These are phyloP conservation scores for Agastache rugosa DNA, from an alignment of 257 asterid genomes.

Conservation along the genomic window DNA sequence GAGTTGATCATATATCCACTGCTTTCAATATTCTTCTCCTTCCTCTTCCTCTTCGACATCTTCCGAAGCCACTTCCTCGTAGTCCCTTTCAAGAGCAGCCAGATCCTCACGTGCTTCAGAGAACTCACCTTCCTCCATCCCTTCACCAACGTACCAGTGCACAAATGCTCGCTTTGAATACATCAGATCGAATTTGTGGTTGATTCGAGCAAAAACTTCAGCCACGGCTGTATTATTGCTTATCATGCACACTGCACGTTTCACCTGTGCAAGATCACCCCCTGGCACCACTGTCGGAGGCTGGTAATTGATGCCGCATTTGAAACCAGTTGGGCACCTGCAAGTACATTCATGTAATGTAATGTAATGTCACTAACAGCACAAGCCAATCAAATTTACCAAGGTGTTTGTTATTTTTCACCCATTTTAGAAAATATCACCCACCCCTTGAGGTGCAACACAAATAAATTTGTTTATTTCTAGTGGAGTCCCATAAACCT, in stretches of 20 bases:
- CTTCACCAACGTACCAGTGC: constrained; percentile 48
- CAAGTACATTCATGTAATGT: neutral
- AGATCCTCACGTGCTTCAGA: constrained; percentile 44
- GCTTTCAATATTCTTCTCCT: constrained; percentile 40
- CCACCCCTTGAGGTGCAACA: no score
- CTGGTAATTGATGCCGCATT: constrained; percentile 44
- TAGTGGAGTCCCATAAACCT: no score
- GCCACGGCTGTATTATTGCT: constrained; percentile 47
- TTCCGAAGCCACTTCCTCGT: constrained; percentile 46
- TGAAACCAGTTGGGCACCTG: constrained; percentile 48
- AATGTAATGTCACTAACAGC: neutral
- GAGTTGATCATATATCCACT: constrained; percentile 1
- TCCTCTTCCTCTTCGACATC: constrained; percentile 43
- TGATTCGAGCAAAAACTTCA: constrained; percentile 37
- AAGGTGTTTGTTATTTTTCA: no score
- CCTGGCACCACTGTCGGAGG: constrained; percentile 47
- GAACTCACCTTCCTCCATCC: constrained; percentile 47
- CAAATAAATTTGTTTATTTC: no score
- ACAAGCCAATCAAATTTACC: neutral
- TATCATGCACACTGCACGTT: constrained; percentile 46
- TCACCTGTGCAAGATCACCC: constrained; percentile 42
- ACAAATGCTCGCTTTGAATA: constrained; percentile 42
- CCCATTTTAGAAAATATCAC: no score
- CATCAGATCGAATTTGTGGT: constrained; percentile 44
- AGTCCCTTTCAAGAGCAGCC: constrained; percentile 41